Percentiles rank a stretch among this genome's conserved stretches.
phyloP scores from a whole-genome alignment of 805 yeast genomes.

The Lipomyces sp. region DNA sequence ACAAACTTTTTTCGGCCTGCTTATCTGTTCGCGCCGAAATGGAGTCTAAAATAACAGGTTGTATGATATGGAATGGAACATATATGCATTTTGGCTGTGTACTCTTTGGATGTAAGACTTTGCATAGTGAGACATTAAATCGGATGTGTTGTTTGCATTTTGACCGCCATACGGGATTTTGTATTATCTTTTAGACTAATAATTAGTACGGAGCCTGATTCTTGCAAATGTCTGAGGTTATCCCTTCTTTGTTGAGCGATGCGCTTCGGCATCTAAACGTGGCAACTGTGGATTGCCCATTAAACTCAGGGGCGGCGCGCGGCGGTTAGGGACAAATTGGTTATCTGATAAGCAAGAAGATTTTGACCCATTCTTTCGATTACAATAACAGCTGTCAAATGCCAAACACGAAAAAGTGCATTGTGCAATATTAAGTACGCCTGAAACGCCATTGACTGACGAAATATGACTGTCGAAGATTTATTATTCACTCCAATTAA shows the following conservation, averaged over 20 bases:
- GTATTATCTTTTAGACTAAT: neutral
- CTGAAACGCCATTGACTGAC: neutral
- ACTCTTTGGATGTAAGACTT: neutral
- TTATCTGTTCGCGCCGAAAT: neutral
- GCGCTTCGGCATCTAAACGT: too few relatives aligned
- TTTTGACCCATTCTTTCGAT: too few relatives aligned
- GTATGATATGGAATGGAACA: neutral
- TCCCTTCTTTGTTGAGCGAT: too few relatives aligned
- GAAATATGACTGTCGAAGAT: constrained; percentile 12
- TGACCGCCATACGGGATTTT: neutral
- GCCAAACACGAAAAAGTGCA: too few relatives aligned
- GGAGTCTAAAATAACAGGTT: neutral
- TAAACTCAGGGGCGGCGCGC: too few relatives aligned
- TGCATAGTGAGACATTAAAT: neutral
- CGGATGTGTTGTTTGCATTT: neutral
- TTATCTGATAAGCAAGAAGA: too few relatives aligned
- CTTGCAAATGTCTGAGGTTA: too few relatives aligned
- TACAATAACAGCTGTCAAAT: too few relatives aligned
- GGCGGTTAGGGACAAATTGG: too few relatives aligned
- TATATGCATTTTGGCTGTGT: neutral
- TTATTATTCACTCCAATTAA: constrained; percentile 40
- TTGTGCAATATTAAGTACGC: too few relatives aligned
- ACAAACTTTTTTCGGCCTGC: neutral
- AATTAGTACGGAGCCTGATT: too few relatives aligned
- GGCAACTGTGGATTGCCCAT: too few relatives aligned